These are phyloP conservation scores for Penicilliopsis zonata DNA, from an alignment of 495 filamentous ascomycete species.

Conservation along the genomic window DNA sequence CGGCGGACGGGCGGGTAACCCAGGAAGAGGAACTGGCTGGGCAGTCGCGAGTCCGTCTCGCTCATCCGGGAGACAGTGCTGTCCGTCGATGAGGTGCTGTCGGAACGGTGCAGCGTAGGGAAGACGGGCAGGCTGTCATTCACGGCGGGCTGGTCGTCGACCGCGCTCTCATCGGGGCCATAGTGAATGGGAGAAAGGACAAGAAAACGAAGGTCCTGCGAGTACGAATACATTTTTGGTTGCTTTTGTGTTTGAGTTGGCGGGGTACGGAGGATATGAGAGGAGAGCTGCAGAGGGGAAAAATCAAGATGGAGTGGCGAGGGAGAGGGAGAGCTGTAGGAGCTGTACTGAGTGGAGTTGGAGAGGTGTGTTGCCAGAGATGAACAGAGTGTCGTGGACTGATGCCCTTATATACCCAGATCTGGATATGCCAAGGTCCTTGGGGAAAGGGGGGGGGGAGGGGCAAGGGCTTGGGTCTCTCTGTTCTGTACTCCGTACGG, in stretches of 20 bases:
- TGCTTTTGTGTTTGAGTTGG: too few relatives aligned
- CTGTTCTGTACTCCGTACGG: too few relatives aligned
- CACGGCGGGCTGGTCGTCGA: conserved; percentile 12
- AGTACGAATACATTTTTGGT: conserved; percentile 6
- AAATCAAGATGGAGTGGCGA: too few relatives aligned
- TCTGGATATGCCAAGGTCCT: too few relatives aligned
- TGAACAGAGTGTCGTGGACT: too few relatives aligned
- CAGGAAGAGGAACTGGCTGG: not conserved
- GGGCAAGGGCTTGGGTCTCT: too few relatives aligned
- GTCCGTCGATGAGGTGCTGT: conserved; percentile 9
- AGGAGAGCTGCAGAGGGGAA: too few relatives aligned
- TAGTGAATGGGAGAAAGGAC: conserved; percentile 26
- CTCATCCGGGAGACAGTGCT: not conserved
- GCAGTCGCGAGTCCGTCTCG: not conserved
- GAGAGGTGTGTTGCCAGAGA: too few relatives aligned
- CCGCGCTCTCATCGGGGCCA: conserved; percentile 15
- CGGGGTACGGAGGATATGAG: too few relatives aligned
- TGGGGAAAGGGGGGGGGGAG: too few relatives aligned
- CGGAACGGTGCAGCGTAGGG: conserved; percentile 9
- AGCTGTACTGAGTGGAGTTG: not conserved
- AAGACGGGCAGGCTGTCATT: conserved; percentile 4
- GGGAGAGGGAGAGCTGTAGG: not conserved
- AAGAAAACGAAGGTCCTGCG: conserved; percentile 18
- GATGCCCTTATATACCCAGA: too few relatives aligned
- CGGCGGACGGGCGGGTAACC: too few relatives aligned